Percentiles rank a stretch among this genome's conserved stretches.
Conservation (phyloP, 345 rosid species). For the Eucalyptus curtisii region DNA sequence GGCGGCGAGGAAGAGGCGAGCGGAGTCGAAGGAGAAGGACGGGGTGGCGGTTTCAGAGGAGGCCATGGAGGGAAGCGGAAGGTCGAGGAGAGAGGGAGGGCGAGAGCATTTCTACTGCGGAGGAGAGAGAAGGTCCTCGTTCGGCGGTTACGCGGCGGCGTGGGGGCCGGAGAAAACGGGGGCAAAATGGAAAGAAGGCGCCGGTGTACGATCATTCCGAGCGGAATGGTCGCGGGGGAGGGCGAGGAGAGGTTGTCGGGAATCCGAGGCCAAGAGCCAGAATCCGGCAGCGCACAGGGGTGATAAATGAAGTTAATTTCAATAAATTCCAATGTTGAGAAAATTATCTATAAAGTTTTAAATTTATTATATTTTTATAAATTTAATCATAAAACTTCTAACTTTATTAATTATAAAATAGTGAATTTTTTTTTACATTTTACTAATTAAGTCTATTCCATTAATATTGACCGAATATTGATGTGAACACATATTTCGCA, state of each 20-base stretch:
- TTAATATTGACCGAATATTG: fast-evolving
- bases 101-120: background rate
- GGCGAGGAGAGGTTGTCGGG: background rate
- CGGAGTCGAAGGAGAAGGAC: slow-evolving; percentile 29
- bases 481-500: no score
- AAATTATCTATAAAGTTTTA: no score
- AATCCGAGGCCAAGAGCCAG: no score
- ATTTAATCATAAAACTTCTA: no score
- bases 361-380: no score
- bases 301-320: no score
- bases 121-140: background rate
- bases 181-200: background rate
- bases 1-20: slow-evolving; percentile 36
- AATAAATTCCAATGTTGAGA: no score
- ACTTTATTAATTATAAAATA: fast-evolving
- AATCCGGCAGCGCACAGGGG: no score
- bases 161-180: background rate
- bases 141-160: background rate
- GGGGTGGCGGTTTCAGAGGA: background rate
- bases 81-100: background rate
- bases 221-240: no score
- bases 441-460: fast-evolving
- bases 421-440: no score
- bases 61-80: background rate
- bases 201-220: background rate